phyloP scores from a whole-genome alignment of 352 stramenopile genomes.

The Pythium oligandrum region DNA sequence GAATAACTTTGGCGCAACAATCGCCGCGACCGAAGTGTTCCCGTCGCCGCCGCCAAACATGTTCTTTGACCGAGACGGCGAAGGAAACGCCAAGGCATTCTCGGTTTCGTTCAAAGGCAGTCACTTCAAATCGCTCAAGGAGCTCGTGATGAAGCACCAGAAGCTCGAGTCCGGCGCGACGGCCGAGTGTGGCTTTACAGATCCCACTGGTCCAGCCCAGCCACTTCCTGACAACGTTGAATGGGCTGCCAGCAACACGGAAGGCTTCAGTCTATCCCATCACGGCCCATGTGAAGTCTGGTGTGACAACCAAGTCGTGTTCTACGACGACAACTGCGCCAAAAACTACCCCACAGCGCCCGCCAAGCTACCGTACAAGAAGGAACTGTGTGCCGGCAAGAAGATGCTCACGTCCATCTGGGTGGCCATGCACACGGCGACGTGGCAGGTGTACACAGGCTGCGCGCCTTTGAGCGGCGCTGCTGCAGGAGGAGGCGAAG shows the following conservation, averaged over 20 bases:
- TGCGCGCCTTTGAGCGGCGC: conserved; percentile 20
- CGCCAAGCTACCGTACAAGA: conserved; percentile 12
- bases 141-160: conserved; percentile 16
- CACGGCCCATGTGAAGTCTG: conserved; percentile 17
- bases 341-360: conserved; percentile 5
- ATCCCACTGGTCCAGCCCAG: conserved; percentile 7
- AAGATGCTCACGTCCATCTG: conserved; percentile 22
- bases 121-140: conserved; percentile 13
- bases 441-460: conserved; percentile 29
- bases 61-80: conserved; percentile 4
- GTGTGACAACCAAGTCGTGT: conserved; percentile 11
- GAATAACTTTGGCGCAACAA: too few species aligned
- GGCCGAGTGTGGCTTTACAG: conserved; percentile 14
- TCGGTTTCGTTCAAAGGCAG: conserved; percentile 7
- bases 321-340: conserved; percentile 11
- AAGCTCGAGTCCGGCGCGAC: conserved; percentile 18
- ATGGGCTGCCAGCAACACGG: conserved; percentile 1
- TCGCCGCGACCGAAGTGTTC: not conserved
- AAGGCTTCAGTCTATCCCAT: conserved; percentile 19
- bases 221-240: conserved; percentile 5
- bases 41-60: conserved; percentile 1
- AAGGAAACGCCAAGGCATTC: conserved; percentile 10
- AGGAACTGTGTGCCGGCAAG: conserved; percentile 21
- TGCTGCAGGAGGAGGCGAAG: not conserved
- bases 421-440: conserved; percentile 22